Evolutionary conservation across 176 grass and related monocot species (phyloP).

Genomic region (Canna indica): DNA sequence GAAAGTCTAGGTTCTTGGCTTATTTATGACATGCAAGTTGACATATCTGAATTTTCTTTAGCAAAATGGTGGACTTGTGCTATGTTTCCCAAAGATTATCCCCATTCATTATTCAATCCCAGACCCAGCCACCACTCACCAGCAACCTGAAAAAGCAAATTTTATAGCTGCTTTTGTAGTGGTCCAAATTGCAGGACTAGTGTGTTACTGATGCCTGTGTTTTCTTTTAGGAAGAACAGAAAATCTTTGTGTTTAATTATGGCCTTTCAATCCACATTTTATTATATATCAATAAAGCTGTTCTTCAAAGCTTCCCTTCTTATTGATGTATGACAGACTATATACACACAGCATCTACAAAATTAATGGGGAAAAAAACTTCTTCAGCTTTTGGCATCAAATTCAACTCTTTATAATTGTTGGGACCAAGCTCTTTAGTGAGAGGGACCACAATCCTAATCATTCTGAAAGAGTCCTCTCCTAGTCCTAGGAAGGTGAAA

Average conservation of each 20-base stretch:
- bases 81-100: conserved; percentile 3
- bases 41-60: not conserved
- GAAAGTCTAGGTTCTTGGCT: not conserved
- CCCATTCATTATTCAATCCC: not conserved
- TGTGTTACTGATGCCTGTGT: no score
- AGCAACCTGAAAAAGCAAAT: not conserved
- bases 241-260: no score
- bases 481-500: not conserved
- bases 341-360: not conserved
- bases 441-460: not conserved
- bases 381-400: not conserved
- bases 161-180: not conserved
- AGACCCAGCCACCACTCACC: no score
- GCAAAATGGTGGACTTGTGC: not conserved
- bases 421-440: not conserved
- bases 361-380: not conserved
- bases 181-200: not conserved
- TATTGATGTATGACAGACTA: not conserved
- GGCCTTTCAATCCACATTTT: no score
- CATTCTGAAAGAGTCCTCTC: not conserved
- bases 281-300: no score
- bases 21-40: not conserved
- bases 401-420: not conserved
- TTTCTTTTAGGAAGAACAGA: no score
- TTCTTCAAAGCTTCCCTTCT: no score